These are phyloP conservation scores for Amphicarpaea edgeworthii DNA, from an alignment of 306 rosid genomes.

Conservation along the genomic window DNA sequence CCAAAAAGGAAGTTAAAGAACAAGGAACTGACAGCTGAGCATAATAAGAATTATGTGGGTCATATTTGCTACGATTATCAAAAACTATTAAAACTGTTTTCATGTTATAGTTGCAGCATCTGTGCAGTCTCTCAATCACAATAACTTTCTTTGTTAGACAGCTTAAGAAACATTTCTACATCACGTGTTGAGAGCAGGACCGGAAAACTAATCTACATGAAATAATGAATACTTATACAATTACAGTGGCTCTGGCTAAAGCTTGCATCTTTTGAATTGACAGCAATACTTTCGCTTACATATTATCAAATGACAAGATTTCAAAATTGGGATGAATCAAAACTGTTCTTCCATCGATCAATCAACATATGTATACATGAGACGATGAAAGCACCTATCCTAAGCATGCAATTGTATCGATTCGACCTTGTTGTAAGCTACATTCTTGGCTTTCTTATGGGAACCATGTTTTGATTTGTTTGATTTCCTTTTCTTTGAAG, in stretches of 20 bases:
- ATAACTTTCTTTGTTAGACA: conserved; percentile 1
- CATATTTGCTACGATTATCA: neutral
- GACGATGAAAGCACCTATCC: conserved; percentile 32
- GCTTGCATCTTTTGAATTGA: conserved; percentile 33
- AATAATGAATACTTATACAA: conserved; percentile 35
- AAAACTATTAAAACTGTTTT: neutral
- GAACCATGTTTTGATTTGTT: conserved; percentile 60
- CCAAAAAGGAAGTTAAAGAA: neutral
- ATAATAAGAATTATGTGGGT: neutral
- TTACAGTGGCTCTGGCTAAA: conserved; percentile 31
- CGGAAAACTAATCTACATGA: conserved; percentile 27
- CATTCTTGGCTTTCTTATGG: conserved; percentile 69
- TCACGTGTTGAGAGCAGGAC: conserved; percentile 17
- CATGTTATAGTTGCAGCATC: neutral
- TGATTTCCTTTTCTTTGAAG: conserved; percentile 77
- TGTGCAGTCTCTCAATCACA: conserved; percentile 3
- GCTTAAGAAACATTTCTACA: neutral
- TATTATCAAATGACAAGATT: conserved; percentile 10
- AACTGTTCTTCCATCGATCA: conserved; percentile 35
- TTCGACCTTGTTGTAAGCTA: conserved; percentile 59
- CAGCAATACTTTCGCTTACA: conserved; percentile 4
- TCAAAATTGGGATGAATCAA: conserved; percentile 33
- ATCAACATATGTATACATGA: conserved; percentile 19
- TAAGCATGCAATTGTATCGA: conserved; percentile 52
- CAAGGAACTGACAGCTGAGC: neutral